Evolutionary conservation across 2,329 filamentous ascomycete species (phyloP).

Genomic region (Chalaropsis thielavioides): DNA sequence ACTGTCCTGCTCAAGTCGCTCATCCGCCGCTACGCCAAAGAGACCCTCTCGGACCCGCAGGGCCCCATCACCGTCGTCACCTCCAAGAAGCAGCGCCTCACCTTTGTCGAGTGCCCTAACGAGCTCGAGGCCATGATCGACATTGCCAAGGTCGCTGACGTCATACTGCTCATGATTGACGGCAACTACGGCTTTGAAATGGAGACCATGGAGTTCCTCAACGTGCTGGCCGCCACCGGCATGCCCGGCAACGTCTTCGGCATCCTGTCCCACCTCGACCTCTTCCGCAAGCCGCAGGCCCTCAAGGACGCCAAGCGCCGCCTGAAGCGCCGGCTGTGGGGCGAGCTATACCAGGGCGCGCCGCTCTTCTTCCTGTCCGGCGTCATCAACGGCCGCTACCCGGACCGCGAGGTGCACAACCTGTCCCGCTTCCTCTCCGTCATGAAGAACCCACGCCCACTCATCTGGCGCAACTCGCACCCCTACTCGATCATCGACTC

Average conservation of each 20-base stretch:
- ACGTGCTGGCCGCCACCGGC: slow-evolving; percentile 79
- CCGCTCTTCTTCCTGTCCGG: slow-evolving; percentile 95
- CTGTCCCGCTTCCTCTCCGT: slow-evolving; percentile 87
- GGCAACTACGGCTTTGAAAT: slow-evolving; percentile 99
- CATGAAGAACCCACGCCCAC: slow-evolving; percentile 97
- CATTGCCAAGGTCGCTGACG: slow-evolving; percentile 91
- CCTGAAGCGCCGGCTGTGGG: slow-evolving; percentile 92
- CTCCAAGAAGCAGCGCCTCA: slow-evolving; percentile 85
- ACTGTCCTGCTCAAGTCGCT: slow-evolving; percentile 91
- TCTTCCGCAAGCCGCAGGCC: slow-evolving; percentile 87
- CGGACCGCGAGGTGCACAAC: slow-evolving; percentile 92
- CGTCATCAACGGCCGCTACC: slow-evolving; percentile 91
- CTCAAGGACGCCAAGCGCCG: slow-evolving; percentile 91
- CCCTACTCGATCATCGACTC: slow-evolving; percentile 88
- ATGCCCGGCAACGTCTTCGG: slow-evolving; percentile 99
- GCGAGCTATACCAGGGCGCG: slow-evolving; percentile 88
- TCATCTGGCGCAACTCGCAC: slow-evolving; percentile 93
- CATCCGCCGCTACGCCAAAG: slow-evolving; percentile 87
- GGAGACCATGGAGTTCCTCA: slow-evolving; percentile 99
- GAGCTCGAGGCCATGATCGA: slow-evolving; percentile 95
- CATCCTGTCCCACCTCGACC: slow-evolving; percentile 85
- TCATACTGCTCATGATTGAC: slow-evolving; percentile 94
- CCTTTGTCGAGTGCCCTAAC: slow-evolving; percentile 95
- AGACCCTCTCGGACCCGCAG: slow-evolving; percentile 75
- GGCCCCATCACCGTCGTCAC: slow-evolving; percentile 94